Base-by-base conservation (phyloP, 139 green algal species). In the Tetradesmus obliquus region DNA sequence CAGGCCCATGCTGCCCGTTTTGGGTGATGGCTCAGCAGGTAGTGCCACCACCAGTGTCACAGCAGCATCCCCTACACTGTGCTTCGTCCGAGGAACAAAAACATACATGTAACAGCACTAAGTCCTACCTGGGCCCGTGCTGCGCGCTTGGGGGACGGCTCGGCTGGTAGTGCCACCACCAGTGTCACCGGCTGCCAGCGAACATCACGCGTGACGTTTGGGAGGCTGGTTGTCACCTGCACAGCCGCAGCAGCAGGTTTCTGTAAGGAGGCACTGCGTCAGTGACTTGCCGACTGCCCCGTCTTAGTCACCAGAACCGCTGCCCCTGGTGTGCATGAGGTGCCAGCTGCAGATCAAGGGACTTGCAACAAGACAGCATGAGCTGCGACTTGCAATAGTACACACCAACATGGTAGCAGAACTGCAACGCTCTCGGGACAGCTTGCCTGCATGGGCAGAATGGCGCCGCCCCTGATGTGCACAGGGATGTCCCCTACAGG, bases 361-460 rank as follows among this genome's bases (percentile, higher is more conserved):
- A 45, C 32, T 45, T 45, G 32, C 32, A 45, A 45, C 32, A 45
- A 45, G 32, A 45, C 32, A 45, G 32, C 32, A 45, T 45, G 32
- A 45, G 32, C 32, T 45, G 32, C 32, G 32, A 45, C 32, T 45
- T 45, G 32, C 32, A 45, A 45, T 45, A 45, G 32, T 45, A 45
- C 32, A 45, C 32, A 45, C 32, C 32, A 45, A 45, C 32, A 45
- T 45, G 32, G 32, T 45, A 45, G 32, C 32, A 45, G 32, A 45
- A 45, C 32, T 45, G 32, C 32, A 45, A 45, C 32, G 32, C 32
- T 45, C 32, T 45, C 32, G 32, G 32, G 32, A 45, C 32, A 45
- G 32, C 32, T 45, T 45, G 32, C 24, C 88, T 96, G 93, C 72
- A 95, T 93, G 24, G 94, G 93, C 5, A 96, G 22, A n/a, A 96